These are phyloP conservation scores for Noccaea bulbosa DNA, from an alignment of 345 rosid species.

Conservation along the genomic window DNA sequence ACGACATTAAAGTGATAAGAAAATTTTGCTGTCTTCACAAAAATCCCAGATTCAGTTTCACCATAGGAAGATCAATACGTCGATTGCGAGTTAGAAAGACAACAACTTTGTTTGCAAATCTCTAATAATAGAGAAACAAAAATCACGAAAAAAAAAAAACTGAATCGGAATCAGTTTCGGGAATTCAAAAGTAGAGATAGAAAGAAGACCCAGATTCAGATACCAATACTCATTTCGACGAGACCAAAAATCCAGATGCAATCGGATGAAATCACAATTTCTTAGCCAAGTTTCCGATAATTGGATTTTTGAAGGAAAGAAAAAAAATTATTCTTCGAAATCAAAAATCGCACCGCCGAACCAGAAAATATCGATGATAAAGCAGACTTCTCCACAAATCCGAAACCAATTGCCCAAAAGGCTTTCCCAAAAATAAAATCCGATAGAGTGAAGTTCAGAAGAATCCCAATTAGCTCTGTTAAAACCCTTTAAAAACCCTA, in stretches of 20 bases:
- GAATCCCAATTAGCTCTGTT: constrained; percentile 16
- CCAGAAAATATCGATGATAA: not conserved
- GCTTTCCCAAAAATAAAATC: not conserved
- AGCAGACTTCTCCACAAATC: constrained; percentile 21
- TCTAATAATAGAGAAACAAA: not conserved
- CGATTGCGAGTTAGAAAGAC: constrained; percentile 18
- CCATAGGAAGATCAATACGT: constrained; percentile 11
- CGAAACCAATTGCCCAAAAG: not conserved
- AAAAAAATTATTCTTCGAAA: not conserved
- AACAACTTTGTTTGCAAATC: constrained; percentile 10
- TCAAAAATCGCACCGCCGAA: constrained; percentile 1
- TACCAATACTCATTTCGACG: constrained; percentile 1
- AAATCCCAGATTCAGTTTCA: constrained; percentile 11
- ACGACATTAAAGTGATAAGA: constrained; percentile 1
- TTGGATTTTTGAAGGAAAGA: not conserved
- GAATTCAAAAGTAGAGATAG: constrained; percentile 14
- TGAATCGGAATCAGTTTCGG: constrained; percentile 20
- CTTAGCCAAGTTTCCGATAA: not conserved
- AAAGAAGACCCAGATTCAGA: constrained; percentile 34
- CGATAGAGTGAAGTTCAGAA: constrained; percentile 12
- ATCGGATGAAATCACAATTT: not conserved
- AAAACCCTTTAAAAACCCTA: constrained; percentile 48
- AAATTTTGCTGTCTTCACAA: not conserved
- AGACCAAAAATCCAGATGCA: not conserved
- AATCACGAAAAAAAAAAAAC: not conserved